Evolutionary conservation across 352 stramenopile species (phyloP), one percentile per base, ranked within the genome.

Genomic region (Phytophthora crassamura): DNA sequence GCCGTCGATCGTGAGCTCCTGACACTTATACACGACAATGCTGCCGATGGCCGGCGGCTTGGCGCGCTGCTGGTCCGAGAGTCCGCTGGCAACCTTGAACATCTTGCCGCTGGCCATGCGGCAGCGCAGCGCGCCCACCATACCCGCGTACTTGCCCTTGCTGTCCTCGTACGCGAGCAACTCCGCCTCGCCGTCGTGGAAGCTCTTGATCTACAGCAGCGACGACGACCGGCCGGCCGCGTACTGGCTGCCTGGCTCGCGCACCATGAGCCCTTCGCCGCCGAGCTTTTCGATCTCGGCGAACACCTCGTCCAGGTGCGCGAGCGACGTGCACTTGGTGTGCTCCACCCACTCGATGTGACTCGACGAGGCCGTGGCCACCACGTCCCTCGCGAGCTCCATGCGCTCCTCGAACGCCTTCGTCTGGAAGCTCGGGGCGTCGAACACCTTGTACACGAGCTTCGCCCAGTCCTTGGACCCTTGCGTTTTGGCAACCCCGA

Each of bases 21-120:
- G 82, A 36, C 80, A 94, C 58, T 90, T 90, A 75, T 91, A 92
- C 67, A 90, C 86, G 47, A 94, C 73, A 59, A 90, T 86, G n/a
- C 69, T 74, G 9, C 80, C 84, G 22, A 90, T 53, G 7, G 51
- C 38, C 1, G 84, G 80, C 15, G 84, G 84, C 1, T 77, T 59
- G 33, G 61, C 68, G 34, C 80, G 76, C 59, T 89, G 71, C 41
- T 72, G 47, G 55, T 91, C 82, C 28, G 80, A 91, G 10, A 93
- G 69, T 0, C 85, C 85, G 16, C 82, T 89, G 15, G 84, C 71
- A 34, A 89, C 80, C 46, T 89, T 90, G 59, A 93, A 93, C 65
- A 76, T 80, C 58, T 90, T 90, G 18, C 81, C 84, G 25, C 67
- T 88, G 12, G 72, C 74, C 76, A 91, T 89, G 7, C 76, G 60